Evolutionary conservation across 768 basidiomycete genomes (phyloP).

Genomic region (Kwoniella pini): DNA sequence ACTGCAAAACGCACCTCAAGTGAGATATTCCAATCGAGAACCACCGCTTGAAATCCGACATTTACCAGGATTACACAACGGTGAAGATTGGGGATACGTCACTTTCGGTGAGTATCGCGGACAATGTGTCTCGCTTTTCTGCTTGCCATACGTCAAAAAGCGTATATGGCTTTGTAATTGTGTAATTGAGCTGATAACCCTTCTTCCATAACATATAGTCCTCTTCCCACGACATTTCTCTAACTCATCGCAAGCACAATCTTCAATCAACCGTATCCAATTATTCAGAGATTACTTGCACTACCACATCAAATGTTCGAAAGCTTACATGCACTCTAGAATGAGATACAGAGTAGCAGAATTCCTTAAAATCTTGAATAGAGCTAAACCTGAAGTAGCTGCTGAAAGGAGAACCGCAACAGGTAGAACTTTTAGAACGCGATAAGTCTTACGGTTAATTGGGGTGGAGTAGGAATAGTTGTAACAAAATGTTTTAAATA

Average conservation of each 20-base stretch:
- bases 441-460: slow-evolving; percentile 12
- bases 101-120: slow-evolving; percentile 65
- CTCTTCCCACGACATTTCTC: slow-evolving; percentile 94
- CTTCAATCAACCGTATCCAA: slow-evolving; percentile 91
- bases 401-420: slow-evolving; percentile 85
- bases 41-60: slow-evolving; percentile 96
- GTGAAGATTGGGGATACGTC: slow-evolving; percentile 91
- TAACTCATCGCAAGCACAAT: slow-evolving; percentile 66
- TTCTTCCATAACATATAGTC: too few relatives aligned
- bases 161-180: not conserved
- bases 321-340: slow-evolving; percentile 98
- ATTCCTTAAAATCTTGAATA: slow-evolving; percentile 79
- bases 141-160: not conserved
- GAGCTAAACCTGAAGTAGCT: slow-evolving; percentile 87
- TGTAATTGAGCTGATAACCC: too few relatives aligned
- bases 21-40: slow-evolving; percentile 88
- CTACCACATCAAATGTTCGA: slow-evolving; percentile 93
- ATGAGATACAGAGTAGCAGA: slow-evolving; percentile 92
- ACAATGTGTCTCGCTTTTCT: too few relatives aligned
- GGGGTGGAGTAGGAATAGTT: not conserved
- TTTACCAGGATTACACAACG: slow-evolving; percentile 72
- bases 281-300: slow-evolving; percentile 98
- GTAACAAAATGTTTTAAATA: slow-evolving; percentile 1
- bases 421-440: slow-evolving; percentile 44
- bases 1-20: slow-evolving; percentile 96